A percentile compares a stretch with the other conserved stretches of the same genome.
These are phyloP conservation scores for Fusarium continuum DNA, from an alignment of 2,329 filamentous ascomycete species.

Conservation along the genomic window DNA sequence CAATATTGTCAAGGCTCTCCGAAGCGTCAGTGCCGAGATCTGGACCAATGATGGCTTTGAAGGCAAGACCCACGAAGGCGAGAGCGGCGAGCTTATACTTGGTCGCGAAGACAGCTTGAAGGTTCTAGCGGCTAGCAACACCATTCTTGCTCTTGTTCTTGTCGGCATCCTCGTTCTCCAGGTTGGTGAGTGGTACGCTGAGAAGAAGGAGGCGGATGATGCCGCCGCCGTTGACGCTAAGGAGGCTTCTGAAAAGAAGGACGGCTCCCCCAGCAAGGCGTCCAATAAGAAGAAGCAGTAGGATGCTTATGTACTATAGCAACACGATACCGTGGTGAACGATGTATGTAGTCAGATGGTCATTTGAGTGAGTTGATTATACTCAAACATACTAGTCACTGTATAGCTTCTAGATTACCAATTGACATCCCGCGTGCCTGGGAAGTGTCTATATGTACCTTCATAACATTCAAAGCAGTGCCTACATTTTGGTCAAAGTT, in stretches of 20 bases:
- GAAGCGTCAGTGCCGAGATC: constrained; percentile 78
- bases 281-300: constrained; percentile 52
- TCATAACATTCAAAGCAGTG: too few species aligned
- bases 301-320: background rate
- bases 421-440: background rate
- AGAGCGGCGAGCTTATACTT: constrained; percentile 71
- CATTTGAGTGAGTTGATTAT: background rate
- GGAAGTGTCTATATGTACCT: background rate
- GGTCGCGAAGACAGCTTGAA: constrained; percentile 88
- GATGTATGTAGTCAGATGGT: background rate
- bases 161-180: constrained; percentile 93
- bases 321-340: background rate
- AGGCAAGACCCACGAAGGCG: constrained; percentile 50
- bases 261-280: constrained; percentile 44
- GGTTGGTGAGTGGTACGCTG: constrained; percentile 98
- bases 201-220: constrained; percentile 90
- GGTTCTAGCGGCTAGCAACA: constrained; percentile 93
- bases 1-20: constrained; percentile 95
- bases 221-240: constrained; percentile 66
- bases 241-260: constrained; percentile 50
- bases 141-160: constrained; percentile 90
- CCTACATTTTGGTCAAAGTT: too few species aligned
- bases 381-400: constrained; percentile 5
- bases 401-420: constrained; percentile 14
- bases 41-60: constrained; percentile 60